Base-by-base conservation (phyloP, 176 grass and related monocot genomes). In the Paspalum notatum region DNA sequence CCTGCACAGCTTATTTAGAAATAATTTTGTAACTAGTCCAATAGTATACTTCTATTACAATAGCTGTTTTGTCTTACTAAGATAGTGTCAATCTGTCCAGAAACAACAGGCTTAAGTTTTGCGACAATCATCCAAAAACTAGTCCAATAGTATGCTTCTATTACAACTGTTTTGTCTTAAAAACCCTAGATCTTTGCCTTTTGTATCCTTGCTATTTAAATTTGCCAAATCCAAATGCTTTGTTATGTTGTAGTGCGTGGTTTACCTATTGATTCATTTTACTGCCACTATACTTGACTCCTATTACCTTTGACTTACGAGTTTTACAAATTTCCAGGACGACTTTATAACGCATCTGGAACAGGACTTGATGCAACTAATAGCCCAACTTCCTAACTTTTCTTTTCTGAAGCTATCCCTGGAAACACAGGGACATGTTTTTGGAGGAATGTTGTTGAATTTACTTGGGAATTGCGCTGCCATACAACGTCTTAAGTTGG, bases 271-370 rank as follows among this genome's bases (percentile, higher is more conserved):
- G 12, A 11, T n/a, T 66, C 43, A 0, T 11, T 68, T 44, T 20
- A 18, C 15, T 4, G 8, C 3, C 8, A 12, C 42, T 13, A n/a
- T 46, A 3, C 0, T 21, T 21, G 12, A 9, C 51, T 42, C 10
- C 0, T 38, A 49, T 14, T 70, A 48, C 44, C 13, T 49, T 41
- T 74, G 2, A 13, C 11, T 42, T 40, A 26, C 16, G 21, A 24
- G 1, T 52, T 39, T 20, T 20, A 54, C 20, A 8, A 11, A 55
- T 38, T 73, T 41, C 10, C 51, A 57, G 71, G 32, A 32, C 2
- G 0, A 7, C 5, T 13, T 13, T 13, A 5, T 5, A 14, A 3
- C 18, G 13, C 0, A 16, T 16, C 0, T 5, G 0, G 2, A 14
- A 2, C 10, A 5, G 42, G 5, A 47, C n/a, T 68, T 68, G 42